phyloP scores from a whole-genome alignment of 768 basidiomycete species.

The Lyophyllum shimeji region DNA sequence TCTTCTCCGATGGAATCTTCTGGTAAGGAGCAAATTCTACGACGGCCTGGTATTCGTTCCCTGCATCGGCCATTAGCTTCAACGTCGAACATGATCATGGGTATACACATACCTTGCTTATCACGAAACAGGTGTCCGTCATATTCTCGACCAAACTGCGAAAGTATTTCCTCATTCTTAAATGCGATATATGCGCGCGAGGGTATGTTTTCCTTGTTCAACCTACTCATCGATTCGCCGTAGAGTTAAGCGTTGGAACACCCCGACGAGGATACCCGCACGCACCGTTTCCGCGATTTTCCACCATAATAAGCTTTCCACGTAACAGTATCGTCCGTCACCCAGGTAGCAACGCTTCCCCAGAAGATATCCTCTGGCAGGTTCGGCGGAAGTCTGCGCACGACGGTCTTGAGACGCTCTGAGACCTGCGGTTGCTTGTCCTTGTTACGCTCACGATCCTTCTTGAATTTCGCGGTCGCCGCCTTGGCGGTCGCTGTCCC shows the following conservation, averaged over 20 bases:
- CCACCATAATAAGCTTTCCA: constrained; percentile 73
- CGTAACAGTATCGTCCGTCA: constrained; percentile 63
- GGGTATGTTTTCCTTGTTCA: constrained; percentile 80
- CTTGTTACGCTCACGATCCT: constrained; percentile 33
- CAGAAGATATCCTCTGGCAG: constrained; percentile 93
- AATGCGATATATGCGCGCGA: constrained; percentile 94
- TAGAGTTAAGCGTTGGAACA: not conserved
- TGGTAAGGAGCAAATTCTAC: constrained; percentile 96
- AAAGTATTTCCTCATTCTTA: constrained; percentile 69
- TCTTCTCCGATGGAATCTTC: constrained; percentile 74
- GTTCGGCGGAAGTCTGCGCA: constrained; percentile 87
- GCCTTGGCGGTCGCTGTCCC: constrained; percentile 22
- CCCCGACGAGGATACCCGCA: not conserved
- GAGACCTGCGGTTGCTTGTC: constrained; percentile 32
- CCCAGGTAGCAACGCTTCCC: constrained; percentile 87
- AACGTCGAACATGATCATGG: not conserved
- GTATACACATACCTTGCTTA: constrained; percentile 70
- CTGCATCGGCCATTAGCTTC: constrained; percentile 37
- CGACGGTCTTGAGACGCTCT: constrained; percentile 82
- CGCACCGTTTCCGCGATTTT: constrained; percentile 69
- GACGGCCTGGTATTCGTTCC: constrained; percentile 83
- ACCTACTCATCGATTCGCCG: constrained; percentile 38
- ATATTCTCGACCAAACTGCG: constrained; percentile 77
- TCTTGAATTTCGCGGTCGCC: constrained; percentile 29
- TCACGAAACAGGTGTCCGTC: constrained; percentile 92